A percentile compares a stretch with the other conserved stretches of the same genome.
Evolutionary conservation across 2,329 filamentous ascomycete genomes (phyloP).

Genomic region (Lachnum nothofagi): DNA sequence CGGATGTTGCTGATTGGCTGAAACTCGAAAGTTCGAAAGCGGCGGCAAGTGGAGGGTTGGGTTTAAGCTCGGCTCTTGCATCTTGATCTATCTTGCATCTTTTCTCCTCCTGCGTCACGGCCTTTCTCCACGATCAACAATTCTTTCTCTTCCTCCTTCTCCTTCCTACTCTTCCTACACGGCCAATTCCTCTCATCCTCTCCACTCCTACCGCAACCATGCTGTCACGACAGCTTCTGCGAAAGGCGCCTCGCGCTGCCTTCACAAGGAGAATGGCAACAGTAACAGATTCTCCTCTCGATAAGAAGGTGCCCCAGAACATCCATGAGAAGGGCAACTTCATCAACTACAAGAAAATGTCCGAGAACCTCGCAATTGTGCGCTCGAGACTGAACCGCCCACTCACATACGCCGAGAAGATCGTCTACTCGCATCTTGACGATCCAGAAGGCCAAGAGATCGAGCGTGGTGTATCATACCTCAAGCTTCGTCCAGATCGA

Average conservation of each 20-base stretch:
- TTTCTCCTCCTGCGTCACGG: conserved; percentile 1
- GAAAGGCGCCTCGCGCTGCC: conserved; percentile 55
- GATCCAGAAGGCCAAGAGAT: conserved; percentile 95
- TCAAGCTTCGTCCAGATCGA: conserved; percentile 93
- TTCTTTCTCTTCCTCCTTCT: conserved; percentile 13
- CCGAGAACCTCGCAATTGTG: conserved; percentile 90
- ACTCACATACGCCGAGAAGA: conserved; percentile 95
- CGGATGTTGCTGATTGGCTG: no score
- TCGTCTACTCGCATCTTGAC: conserved; percentile 97
- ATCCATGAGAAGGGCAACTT: conserved; percentile 94
- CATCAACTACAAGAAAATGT: conserved; percentile 99
- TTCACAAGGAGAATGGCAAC: conserved; percentile 70
- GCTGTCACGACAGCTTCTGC: conserved; percentile 67
- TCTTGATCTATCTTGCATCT: conserved; percentile 2
- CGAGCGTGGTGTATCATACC: conserved; percentile 89
- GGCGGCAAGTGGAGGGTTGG: no score
- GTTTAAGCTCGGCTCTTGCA: conserved; percentile 11
- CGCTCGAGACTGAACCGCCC: conserved; percentile 85
- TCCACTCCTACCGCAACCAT: conserved; percentile 42
- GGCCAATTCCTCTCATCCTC: conserved; percentile 14
- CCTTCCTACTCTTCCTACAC: conserved; percentile 10
- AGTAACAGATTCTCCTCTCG: conserved; percentile 77
- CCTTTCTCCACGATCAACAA: conserved; percentile 9
- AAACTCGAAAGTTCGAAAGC: no score
- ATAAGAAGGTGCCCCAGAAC: conserved; percentile 96